Percentiles rank a stretch among this genome's conserved stretches.
These are phyloP conservation scores for Thielaviopsis euricoi DNA, from an alignment of 2,329 filamentous ascomycete species.

Conservation along the genomic window DNA sequence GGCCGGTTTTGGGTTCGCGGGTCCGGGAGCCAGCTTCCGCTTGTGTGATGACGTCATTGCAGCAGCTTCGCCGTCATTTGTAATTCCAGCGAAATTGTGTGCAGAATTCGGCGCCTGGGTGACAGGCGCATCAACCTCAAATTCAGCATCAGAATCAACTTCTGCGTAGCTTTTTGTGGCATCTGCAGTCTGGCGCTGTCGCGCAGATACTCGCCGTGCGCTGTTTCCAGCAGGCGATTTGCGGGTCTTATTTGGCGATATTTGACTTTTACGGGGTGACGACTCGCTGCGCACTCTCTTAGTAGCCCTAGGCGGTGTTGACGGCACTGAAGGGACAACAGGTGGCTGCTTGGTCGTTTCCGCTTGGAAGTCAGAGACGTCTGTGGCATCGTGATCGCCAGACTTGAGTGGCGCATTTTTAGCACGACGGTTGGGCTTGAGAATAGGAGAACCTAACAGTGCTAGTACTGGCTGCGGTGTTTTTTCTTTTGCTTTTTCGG, in stretches of 20 bases:
- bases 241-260: not conserved
- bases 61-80: no score
- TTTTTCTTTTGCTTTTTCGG: not conserved
- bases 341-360: not conserved
- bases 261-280: not conserved
- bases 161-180: not conserved
- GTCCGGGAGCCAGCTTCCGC: not conserved
- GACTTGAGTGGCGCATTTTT: not conserved
- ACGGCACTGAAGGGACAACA: not conserved
- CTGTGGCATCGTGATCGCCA: not conserved
- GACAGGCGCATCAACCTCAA: not conserved
- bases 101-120: not conserved
- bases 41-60: not conserved
- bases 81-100: not conserved
- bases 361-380: not conserved
- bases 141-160: no score
- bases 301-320: not conserved
- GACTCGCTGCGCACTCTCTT: not conserved
- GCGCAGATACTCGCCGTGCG: not conserved
- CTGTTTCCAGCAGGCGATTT: not conserved
- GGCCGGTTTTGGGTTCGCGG: not conserved
- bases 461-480: not conserved
- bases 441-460: not conserved
- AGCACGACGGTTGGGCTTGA: not conserved
- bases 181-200: not conserved